Conservation (phyloP, 106 monocot species). For the Triglochin maritima region DNA sequence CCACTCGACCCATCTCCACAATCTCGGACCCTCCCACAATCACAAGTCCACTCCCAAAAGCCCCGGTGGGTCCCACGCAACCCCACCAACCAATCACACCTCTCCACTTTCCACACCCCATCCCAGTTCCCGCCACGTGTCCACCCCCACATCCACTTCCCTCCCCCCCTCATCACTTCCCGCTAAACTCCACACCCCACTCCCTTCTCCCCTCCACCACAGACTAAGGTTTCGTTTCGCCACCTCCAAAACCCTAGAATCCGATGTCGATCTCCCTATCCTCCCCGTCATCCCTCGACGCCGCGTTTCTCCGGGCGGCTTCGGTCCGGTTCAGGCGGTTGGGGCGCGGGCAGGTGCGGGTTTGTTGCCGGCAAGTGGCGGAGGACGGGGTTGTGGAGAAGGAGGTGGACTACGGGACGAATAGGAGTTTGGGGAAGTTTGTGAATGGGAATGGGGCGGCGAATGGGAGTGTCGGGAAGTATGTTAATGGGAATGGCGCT, state of each 20-base stretch:
- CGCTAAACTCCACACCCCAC: too few species aligned
- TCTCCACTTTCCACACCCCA: not conserved
- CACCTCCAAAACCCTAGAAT: too few species aligned
- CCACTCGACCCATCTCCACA: too few species aligned
- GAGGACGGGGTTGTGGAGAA: conserved; percentile 11
- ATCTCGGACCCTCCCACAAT: too few species aligned
- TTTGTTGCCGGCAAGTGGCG: conserved; percentile 1
- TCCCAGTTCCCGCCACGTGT: not conserved
- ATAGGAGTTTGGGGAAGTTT: conserved; percentile 27
- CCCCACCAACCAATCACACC: not conserved
- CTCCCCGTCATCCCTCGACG: too few species aligned
- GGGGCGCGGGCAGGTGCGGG: not conserved
- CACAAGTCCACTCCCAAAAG: too few species aligned
- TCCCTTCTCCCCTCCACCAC: too few species aligned
- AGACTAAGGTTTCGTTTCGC: too few species aligned
- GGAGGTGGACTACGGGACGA: conserved; percentile 26
- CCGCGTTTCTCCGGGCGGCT: too few species aligned
- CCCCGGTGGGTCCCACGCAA: too few species aligned
- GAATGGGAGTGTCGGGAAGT: conserved; percentile 29
- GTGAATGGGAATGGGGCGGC: conserved; percentile 21
- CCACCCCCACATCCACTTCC: not conserved
- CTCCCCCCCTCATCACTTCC: not conserved
- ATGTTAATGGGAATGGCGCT: conserved; percentile 20
- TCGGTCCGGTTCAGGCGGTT: too few species aligned
- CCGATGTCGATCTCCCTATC: too few species aligned